These are phyloP conservation scores for Glonium stellatum DNA, from an alignment of 495 filamentous ascomycete species.

Conservation along the genomic window DNA sequence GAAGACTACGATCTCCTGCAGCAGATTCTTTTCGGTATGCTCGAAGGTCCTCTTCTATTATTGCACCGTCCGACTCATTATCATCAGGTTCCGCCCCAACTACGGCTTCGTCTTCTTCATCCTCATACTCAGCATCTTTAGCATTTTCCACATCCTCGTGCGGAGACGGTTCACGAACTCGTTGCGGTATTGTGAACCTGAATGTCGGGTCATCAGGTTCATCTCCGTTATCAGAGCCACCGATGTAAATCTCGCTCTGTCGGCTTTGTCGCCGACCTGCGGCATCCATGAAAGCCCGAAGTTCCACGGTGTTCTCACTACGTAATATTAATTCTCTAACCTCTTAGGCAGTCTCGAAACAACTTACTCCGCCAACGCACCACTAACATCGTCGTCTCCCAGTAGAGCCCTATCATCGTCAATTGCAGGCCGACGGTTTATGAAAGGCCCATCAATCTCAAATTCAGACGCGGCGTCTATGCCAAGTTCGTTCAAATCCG, in stretches of 20 bases:
- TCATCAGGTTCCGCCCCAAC: neutral
- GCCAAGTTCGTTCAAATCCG: constrained; percentile 35
- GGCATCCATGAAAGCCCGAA: constrained; percentile 23
- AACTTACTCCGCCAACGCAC: constrained; percentile 28
- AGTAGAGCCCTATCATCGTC: constrained; percentile 30
- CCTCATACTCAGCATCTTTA: constrained; percentile 29
- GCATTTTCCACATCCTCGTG: constrained; percentile 2
- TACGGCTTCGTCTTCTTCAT: constrained; percentile 15
- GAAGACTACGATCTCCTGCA: constrained; percentile 25
- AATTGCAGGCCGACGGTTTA: constrained; percentile 12
- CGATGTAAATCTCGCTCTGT: constrained; percentile 21
- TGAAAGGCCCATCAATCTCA: constrained; percentile 41
- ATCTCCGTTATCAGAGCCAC: constrained; percentile 20
- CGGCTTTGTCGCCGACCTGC: constrained; percentile 21
- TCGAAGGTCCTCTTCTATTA: constrained; percentile 14
- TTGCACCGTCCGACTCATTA: constrained; percentile 19
- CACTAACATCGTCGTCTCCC: constrained; percentile 41
- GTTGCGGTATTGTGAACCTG: constrained; percentile 24
- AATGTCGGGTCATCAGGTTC: constrained; percentile 28
- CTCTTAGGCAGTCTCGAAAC: neutral
- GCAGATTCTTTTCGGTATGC: constrained; percentile 24
- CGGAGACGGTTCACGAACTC: constrained; percentile 7
- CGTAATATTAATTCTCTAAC: neutral
- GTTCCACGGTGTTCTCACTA: constrained; percentile 28
- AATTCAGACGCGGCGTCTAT: constrained; percentile 18